A percentile compares a stretch with the other conserved stretches of the same genome.
These are phyloP conservation scores for Dictyophora rubrovolvata DNA, from an alignment of 768 basidiomycete genomes.

Conservation along the genomic window DNA sequence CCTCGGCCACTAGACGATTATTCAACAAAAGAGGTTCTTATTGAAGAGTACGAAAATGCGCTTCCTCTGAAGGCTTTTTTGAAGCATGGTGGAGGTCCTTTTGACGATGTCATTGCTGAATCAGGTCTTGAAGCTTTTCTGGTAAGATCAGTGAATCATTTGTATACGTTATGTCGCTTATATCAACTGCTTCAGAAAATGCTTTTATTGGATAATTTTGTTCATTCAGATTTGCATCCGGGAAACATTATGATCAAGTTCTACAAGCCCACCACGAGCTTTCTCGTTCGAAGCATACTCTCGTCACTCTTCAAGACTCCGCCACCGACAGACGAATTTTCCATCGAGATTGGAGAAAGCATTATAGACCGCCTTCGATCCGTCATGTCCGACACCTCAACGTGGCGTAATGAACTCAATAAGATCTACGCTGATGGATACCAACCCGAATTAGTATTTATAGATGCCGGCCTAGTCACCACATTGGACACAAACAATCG, in stretches of 20 bases:
- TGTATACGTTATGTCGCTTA: slow-evolving; percentile 5
- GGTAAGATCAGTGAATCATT: slow-evolving; percentile 34
- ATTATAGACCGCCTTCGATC: slow-evolving; percentile 64
- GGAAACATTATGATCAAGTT: slow-evolving; percentile 99
- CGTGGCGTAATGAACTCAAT: slow-evolving; percentile 65
- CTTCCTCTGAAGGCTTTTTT: slow-evolving; percentile 82
- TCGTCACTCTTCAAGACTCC: slow-evolving; percentile 35
- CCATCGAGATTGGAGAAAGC: slow-evolving; percentile 20
- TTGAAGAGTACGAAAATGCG: slow-evolving; percentile 93
- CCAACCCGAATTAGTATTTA: slow-evolving; percentile 89
- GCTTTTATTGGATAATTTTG: slow-evolving; percentile 96
- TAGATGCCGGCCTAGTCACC: slow-evolving; percentile 93
- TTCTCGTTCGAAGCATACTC: slow-evolving; percentile 53
- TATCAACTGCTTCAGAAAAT: slow-evolving; percentile 59
- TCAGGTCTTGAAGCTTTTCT: slow-evolving; percentile 92
- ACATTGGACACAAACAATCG: slow-evolving; percentile 76
- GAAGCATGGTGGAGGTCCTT: slow-evolving; percentile 85
- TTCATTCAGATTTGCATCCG: slow-evolving; percentile 83
- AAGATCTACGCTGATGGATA: slow-evolving; percentile 60
- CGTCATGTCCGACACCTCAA: slow-evolving; percentile 44
- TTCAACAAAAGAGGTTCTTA: slow-evolving; percentile 72
- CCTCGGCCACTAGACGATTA: slow-evolving; percentile 77
- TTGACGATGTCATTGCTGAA: slow-evolving; percentile 80
- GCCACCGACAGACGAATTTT: not conserved
- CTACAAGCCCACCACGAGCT: slow-evolving; percentile 62